Percentiles rank a stretch among this genome's conserved stretches.
Evolutionary conservation across 1,284 basidiomycete genomes (phyloP).

Genomic region (Trametes sp.): DNA sequence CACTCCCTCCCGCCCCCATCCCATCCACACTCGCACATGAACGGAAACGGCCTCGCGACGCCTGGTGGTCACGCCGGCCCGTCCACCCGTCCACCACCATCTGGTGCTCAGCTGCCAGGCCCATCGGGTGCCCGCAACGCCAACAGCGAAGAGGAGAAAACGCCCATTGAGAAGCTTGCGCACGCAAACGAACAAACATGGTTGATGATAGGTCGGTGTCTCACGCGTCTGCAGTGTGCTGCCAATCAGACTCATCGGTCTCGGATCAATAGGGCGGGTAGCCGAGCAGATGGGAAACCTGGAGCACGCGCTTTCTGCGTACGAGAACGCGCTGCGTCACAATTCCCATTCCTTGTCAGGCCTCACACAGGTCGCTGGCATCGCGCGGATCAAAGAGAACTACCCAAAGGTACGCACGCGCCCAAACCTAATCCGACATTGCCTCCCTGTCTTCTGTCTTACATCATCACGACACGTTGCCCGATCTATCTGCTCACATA

Average conservation of each 20-base stretch:
- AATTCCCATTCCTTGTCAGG: slow-evolving; percentile 89
- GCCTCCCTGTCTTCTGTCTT: slow-evolving; percentile 26
- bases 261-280: slow-evolving; percentile 70
- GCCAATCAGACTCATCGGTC: slow-evolving; percentile 30
- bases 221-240: slow-evolving; percentile 24
- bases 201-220: slow-evolving; percentile 82
- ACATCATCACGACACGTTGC: slow-evolving; percentile 20
- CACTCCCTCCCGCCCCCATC: slow-evolving; percentile 50
- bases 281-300: slow-evolving; percentile 92
- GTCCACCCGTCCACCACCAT: slow-evolving; percentile 36
- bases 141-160: slow-evolving; percentile 51
- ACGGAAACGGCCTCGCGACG: slow-evolving; percentile 55
- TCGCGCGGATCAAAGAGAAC: slow-evolving; percentile 88
- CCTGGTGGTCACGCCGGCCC: slow-evolving; percentile 49
- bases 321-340: slow-evolving; percentile 92
- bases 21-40: slow-evolving; percentile 52
- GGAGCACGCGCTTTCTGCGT: slow-evolving; percentile 88
- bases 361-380: slow-evolving; percentile 90
- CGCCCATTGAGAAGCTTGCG: slow-evolving; percentile 76
- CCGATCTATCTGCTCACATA: slow-evolving; percentile 34
- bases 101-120: slow-evolving; percentile 12
- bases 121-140: slow-evolving; percentile 33
- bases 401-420: slow-evolving; percentile 74
- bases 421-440: slow-evolving; percentile 19
- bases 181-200: slow-evolving; percentile 92